These are phyloP conservation scores for Flaveria brownii DNA, from an alignment of 129 eudicot species.

Conservation along the genomic window DNA sequence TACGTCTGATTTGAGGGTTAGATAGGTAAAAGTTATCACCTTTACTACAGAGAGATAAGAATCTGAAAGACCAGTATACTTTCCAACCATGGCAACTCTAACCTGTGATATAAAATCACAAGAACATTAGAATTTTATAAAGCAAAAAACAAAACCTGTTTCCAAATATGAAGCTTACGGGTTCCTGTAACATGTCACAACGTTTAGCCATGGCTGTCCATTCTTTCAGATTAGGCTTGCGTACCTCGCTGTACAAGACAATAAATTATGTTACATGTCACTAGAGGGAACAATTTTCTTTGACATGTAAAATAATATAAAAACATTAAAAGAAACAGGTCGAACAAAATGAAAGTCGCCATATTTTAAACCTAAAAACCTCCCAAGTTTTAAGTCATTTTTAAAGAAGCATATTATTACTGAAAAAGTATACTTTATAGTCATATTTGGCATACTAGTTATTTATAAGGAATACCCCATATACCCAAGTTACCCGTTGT, in stretches of 20 bases:
- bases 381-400: too few relatives aligned
- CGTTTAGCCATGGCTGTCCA: conserved; percentile 86
- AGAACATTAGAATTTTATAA: neutral
- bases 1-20: neutral
- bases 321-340: neutral
- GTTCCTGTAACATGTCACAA: conserved; percentile 67
- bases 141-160: neutral
- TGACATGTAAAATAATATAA: neutral
- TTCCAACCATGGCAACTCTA: conserved; percentile 95
- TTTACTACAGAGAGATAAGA: conserved; percentile 87
- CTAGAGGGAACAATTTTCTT: neutral
- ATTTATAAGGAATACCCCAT: neutral
- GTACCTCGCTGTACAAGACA: conserved; percentile 44
- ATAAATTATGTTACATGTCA: neutral
- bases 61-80: conserved; percentile 90
- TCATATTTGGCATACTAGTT: neutral
- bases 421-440: neutral
- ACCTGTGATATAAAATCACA: conserved; percentile 48
- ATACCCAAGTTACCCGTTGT: neutral
- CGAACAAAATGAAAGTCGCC: neutral
- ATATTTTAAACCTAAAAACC: too few relatives aligned
- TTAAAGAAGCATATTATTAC: too few relatives aligned
- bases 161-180: conserved; percentile 45
- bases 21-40: conserved; percentile 46
- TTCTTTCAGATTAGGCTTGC: conserved; percentile 69